Percentiles rank a stretch among this genome's conserved stretches.
phyloP scores from a whole-genome alignment of 768 basidiomycete species.

The Termitomyces sp. region DNA sequence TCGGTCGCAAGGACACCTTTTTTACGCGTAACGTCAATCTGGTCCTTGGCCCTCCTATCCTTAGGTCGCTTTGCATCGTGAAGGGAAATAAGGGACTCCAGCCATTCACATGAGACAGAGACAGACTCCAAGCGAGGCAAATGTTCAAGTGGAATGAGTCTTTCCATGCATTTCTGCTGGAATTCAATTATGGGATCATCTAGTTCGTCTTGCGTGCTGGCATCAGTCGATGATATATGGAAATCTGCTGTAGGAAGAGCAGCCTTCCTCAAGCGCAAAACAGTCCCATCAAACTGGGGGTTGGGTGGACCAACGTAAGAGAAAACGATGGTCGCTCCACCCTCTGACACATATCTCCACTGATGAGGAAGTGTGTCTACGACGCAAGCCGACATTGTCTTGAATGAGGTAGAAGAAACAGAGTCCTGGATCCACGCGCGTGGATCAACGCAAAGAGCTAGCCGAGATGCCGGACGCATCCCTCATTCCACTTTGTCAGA shows the following conservation, averaged over 20 bases:
- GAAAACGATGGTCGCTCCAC: slow-evolving; percentile 89
- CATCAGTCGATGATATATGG: not conserved
- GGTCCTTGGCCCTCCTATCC: slow-evolving; percentile 48
- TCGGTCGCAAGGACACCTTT: slow-evolving; percentile 78
- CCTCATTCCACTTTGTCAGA: too few relatives aligned
- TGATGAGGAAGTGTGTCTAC: slow-evolving; percentile 36
- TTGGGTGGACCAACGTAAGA: slow-evolving; percentile 61
- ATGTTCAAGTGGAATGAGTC: slow-evolving; percentile 54
- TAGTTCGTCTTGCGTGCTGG: slow-evolving; percentile 19
- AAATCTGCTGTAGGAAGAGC: slow-evolving; percentile 9
- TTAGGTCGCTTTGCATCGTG: slow-evolving; percentile 51
- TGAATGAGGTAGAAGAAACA: not conserved
- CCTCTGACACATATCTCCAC: slow-evolving; percentile 90
- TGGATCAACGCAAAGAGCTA: not conserved
- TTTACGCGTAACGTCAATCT: slow-evolving; percentile 47
- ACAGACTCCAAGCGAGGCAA: slow-evolving; percentile 57
- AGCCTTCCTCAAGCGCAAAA: slow-evolving; percentile 74
- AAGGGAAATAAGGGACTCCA: slow-evolving; percentile 41
- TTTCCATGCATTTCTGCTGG: slow-evolving; percentile 56
- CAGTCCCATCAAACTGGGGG: slow-evolving; percentile 51
- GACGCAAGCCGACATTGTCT: slow-evolving; percentile 20
- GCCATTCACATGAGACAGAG: slow-evolving; percentile 48
- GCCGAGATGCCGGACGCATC: not conserved
- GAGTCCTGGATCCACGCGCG: too few relatives aligned
- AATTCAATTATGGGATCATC: slow-evolving; percentile 45